Evolutionary conservation across 257 asterid genomes (phyloP).

Genomic region (Capsicum rhomboideum): DNA sequence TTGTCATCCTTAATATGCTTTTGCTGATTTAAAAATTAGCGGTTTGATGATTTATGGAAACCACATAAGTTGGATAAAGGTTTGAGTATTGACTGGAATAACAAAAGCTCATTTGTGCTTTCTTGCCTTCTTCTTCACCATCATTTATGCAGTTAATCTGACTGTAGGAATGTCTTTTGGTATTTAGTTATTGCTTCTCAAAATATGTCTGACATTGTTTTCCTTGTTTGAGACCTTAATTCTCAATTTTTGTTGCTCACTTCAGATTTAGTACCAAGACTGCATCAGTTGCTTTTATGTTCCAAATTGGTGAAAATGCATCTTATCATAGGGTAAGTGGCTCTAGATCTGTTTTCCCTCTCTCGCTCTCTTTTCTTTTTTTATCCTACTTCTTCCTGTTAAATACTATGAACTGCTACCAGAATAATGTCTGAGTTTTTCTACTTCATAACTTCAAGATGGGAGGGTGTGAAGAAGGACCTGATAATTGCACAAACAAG

Average conservation of each 20-base stretch:
- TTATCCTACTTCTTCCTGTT: not conserved
- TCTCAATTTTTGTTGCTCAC: constrained; percentile 1
- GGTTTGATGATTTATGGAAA: not conserved
- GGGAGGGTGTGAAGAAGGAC: constrained; percentile 56
- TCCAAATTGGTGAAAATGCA: constrained; percentile 59
- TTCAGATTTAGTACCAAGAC: constrained; percentile 37
- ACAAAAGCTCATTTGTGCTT: not conserved
- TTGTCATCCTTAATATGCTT: not conserved
- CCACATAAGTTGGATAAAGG: not conserved
- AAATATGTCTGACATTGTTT: not conserved
- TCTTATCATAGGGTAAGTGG: constrained; percentile 48
- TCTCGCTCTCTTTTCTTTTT: not conserved
- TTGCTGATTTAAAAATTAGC: not conserved
- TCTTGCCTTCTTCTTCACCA: not conserved
- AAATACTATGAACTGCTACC: not conserved
- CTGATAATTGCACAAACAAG: constrained; percentile 45
- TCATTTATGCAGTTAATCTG: not conserved
- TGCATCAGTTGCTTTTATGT: constrained; percentile 56
- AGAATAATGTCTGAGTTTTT: constrained; percentile 6
- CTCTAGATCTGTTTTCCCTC: not conserved
- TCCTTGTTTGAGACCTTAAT: not conserved
- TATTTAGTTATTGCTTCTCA: not conserved
- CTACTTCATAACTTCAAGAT: constrained; percentile 22
- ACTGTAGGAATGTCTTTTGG: not conserved
- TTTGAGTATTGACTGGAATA: not conserved